Evolutionary conservation across 495 filamentous ascomycete species (phyloP), one percentile per base, ranked within the genome.

Genomic region (Aspergillus campestris): DNA sequence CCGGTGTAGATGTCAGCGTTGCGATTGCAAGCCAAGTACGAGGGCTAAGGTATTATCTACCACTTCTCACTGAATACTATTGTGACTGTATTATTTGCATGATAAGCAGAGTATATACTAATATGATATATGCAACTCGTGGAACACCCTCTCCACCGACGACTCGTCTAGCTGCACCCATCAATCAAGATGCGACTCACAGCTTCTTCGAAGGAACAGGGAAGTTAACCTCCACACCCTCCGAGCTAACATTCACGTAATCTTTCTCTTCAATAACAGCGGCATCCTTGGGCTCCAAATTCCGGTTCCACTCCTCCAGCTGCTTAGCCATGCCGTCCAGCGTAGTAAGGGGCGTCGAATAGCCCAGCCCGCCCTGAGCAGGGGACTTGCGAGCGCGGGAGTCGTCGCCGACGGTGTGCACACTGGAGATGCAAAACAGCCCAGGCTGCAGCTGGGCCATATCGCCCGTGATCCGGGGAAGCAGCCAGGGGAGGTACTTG

Each of bases 261-360:
- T 24, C 18, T 4, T 24, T 24, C 4, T 24, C 18, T 24, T 24
- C 18, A 4, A 24, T 24, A 4, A 4, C 18, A 24, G 18, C 18
- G 18, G 18, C 18, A 4, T 24, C 18, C 18, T 24, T 24, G 18
- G 18, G 18, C 18, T 34, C 12, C 32, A 40, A 27, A 3, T 48
- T 42, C 1, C 43, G 45, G 56, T 78, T 77, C 73, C 75, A 79
- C 40, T 77, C 70, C 4, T 74, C 50, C 10, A 81, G 42, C 48
- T 80, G 63, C 50, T 70, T 66, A 39, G 62, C 62, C 71, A 80
- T 72, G 4, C 75, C 77, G 6, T 79, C 69, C 7, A 79, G 48
- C 7, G 74, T 79, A 0, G 66, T 75, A 14, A 80, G 31, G 0
- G 75, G 65, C 1, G 73, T 62, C 0, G 51, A 42, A 52, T 78